These are phyloP conservation scores for Ogataea pini DNA, from an alignment of 805 yeast genomes.

Conservation along the genomic window DNA sequence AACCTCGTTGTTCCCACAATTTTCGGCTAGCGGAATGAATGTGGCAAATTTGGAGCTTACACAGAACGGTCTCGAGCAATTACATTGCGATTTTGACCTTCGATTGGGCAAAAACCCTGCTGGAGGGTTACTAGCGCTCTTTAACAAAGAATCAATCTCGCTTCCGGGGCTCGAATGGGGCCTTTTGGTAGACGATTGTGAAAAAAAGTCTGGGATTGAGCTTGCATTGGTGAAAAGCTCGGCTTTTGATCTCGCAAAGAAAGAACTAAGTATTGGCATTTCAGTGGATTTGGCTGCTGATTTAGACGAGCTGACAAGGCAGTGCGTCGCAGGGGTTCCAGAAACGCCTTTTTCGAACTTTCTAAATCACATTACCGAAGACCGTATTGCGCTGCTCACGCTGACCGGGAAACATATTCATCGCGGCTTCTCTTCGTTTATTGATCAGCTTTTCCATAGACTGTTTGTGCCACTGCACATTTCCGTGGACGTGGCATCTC, in stretches of 20 bases:
- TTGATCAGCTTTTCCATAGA: conserved; percentile 18
- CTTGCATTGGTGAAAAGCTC: conserved; percentile 29
- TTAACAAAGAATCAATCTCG: conserved; percentile 15
- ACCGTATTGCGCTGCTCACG: conserved; percentile 12
- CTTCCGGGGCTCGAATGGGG: conserved; percentile 42
- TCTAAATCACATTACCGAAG: conserved; percentile 12
- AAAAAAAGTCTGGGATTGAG: conserved; percentile 29
- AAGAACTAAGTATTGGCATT: conserved; percentile 16
- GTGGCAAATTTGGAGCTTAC: conserved; percentile 29
- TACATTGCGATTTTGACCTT: conserved; percentile 27
- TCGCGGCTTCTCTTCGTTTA: conserved; percentile 5
- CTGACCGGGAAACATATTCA: conserved; percentile 15
- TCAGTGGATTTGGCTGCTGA: conserved; percentile 13
- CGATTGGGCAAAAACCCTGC: conserved; percentile 19
- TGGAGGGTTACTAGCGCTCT: conserved; percentile 10
- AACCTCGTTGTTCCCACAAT: conserved; percentile 24
- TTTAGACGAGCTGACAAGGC: conserved; percentile 10
- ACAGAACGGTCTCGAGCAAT: conserved; percentile 23
- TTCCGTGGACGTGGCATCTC: conserved; percentile 17
- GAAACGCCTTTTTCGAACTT: conserved; percentile 22
- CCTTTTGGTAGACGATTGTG: conserved; percentile 39
- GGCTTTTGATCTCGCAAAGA: conserved; percentile 11
- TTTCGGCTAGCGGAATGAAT: conserved; percentile 23
- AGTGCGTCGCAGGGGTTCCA: conserved; percentile 10
- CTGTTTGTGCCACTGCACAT: conserved; percentile 20